Evolutionary conservation across 768 basidiomycete species (phyloP).

Genomic region (Macrolepiota albuminosa): DNA sequence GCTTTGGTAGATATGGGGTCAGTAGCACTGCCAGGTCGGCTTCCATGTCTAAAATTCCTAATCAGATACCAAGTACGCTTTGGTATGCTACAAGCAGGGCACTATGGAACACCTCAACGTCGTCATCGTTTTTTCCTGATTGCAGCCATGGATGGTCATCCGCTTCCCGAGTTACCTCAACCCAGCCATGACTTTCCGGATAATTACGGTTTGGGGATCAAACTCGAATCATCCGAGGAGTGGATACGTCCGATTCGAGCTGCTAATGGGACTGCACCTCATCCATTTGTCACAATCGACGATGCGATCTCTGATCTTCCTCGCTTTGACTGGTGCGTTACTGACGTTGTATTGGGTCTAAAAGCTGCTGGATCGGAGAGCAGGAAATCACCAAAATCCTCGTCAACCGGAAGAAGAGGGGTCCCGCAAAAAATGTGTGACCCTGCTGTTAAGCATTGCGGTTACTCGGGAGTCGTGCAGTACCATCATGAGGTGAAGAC

Average conservation of each 20-base stretch:
- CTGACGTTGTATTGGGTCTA: background rate
- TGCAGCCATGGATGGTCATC: conserved; percentile 36
- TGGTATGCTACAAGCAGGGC: conserved; percentile 46
- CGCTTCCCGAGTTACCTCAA: conserved; percentile 48
- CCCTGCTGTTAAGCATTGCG: conserved; percentile 28
- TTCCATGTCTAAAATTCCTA: background rate
- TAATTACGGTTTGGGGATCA: conserved; percentile 44
- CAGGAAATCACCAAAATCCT: conserved; percentile 34
- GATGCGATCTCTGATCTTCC: conserved; percentile 76
- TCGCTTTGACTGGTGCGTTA: conserved; percentile 64
- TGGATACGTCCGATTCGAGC: conserved; percentile 40
- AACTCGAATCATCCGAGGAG: conserved; percentile 33
- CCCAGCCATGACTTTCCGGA: conserved; percentile 50
- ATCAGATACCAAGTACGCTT: conserved; percentile 51
- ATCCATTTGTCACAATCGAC: conserved; percentile 54
- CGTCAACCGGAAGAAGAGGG: conserved; percentile 14
- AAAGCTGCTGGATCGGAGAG: background rate
- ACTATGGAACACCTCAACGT: conserved; percentile 54
- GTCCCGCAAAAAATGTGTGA: conserved; percentile 36
- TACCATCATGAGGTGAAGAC: conserved; percentile 34
- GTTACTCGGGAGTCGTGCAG: conserved; percentile 24
- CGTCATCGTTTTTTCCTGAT: conserved; percentile 51
- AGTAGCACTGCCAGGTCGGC: conserved; percentile 8
- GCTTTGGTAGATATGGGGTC: conserved; percentile 67
- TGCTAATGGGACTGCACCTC: conserved; percentile 47